Base-by-base conservation (phyloP, 208 protist species). In the Wallacemonas collosoma region DNA sequence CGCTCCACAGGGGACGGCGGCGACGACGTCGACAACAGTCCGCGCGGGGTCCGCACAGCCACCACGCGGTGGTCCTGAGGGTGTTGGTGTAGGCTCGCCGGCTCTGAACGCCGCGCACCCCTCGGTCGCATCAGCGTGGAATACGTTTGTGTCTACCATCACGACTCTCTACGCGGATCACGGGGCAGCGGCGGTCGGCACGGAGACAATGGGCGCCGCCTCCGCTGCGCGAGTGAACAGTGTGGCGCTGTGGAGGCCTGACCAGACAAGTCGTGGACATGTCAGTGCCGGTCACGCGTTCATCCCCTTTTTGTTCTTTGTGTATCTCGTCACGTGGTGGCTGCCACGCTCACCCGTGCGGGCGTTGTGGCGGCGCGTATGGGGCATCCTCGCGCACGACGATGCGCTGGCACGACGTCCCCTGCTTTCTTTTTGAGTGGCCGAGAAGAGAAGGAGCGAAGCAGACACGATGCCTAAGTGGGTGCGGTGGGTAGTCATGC, bases 351-450 rank as follows among this genome's bases (percentile, higher is more conserved):
- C 82, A 68, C 88, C 84, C 2, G 77, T 89, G 54, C 75, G 77
- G 35, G 79, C 74, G 71, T 57, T 89, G 70, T 89, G 72, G 75
- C 26, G 76, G n/a, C 68, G 70, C 26, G 78, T 77, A 43, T 89
- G 83, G 83, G 48, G 50, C 26, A 65, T 89, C 3, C 79, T 93
- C 58, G 57, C 77, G 15, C 74, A 89, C 71, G 87, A 89, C 58
- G 87, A 93, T 55, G 83, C 83, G 1, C 74, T 93, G 15, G 80
- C 70, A 6, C 82, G 84, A 36, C 84, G 82, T 39, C 84, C 84
- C 5, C 17, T 87, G 12, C 79, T 93, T 2, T 86, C 81, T 2
- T 84, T 88, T 40, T 93, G 51, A 80, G 26, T 26, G 26, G 26
- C 26, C 26, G 26, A 26, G 26, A 26, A 26, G 26, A 26, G 26